Conservation (phyloP, 2,329 filamentous ascomycete species). For the Arthrobotrys megalospora region DNA sequence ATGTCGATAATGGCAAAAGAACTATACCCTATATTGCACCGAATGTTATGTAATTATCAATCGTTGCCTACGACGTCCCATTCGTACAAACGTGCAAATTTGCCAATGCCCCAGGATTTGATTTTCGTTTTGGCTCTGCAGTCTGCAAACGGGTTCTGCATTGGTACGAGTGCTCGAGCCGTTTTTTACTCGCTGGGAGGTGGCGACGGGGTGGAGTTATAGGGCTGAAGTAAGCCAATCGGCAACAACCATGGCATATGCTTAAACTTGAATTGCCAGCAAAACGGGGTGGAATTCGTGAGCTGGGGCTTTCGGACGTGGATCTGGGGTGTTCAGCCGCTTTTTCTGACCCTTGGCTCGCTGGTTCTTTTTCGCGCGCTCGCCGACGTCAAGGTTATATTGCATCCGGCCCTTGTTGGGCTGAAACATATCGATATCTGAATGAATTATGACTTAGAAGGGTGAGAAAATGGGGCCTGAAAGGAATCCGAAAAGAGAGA, state of each 20-base stretch:
- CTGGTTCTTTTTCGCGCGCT: constrained; percentile 4
- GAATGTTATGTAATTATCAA: background rate
- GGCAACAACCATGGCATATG: constrained; percentile 37
- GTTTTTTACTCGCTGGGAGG: constrained; percentile 25
- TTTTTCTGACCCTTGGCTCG: constrained; percentile 23
- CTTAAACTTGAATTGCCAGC: constrained; percentile 14
- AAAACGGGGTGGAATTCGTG: background rate
- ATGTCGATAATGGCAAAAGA: constrained; percentile 58
- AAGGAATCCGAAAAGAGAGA: no score
- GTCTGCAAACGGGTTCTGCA: constrained; percentile 3
- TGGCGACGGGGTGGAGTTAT: constrained; percentile 35
- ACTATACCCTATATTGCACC: constrained; percentile 42
- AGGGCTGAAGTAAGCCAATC: constrained; percentile 55
- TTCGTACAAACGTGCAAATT: constrained; percentile 22
- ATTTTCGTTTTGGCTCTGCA: constrained; percentile 41
- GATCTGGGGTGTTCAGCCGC: constrained; percentile 36
- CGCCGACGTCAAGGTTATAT: constrained; percentile 27
- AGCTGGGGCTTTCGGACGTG: background rate
- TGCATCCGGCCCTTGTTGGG: constrained; percentile 10
- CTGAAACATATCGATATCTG: constrained; percentile 35
- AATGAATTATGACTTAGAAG: constrained; percentile 9
- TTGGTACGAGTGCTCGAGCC: constrained; percentile 9
- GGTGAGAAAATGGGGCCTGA: background rate
- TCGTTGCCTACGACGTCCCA: constrained; percentile 30
- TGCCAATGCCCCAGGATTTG: constrained; percentile 42